Evolutionary conservation across 768 basidiomycete species (phyloP), one percentile per base, ranked within the genome.

Genomic region (Rhodotorula babjevae): DNA sequence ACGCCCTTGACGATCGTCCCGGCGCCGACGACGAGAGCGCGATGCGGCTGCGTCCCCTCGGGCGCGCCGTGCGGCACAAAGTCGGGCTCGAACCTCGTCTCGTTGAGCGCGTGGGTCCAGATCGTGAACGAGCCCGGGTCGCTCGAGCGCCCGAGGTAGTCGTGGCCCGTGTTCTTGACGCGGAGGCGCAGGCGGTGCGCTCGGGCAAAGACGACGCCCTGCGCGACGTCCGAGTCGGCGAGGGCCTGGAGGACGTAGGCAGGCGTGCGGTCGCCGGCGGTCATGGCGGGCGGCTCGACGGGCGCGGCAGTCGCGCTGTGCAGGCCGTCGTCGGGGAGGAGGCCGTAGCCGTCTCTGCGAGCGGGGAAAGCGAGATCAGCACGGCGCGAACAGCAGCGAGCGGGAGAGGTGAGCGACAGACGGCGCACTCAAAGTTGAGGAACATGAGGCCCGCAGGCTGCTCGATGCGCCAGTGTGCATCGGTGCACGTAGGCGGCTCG

Each of bases 151-250:
- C 69, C 69, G 42, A 70, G 63, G 44, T 64, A 69, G 50, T 64
- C 62, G 31, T 69, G 68, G 1, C 68, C 68, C 3, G 68, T 69
- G 42, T 29, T 59, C 63, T 69, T 69, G 57, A 69, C 49, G 15
- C 68, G 33, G 4, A 69, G 12, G 19, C 63, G 62, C 6, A 69
- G 68, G 25, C 40, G 62, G 44, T 69, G 56, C 31, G 29, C 47
- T 6, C 14, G 3, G 0, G 68, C 55, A 12, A 64, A 69, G 29
- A 29, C 15, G 47, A 69, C 63, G 29, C 56, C 68, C 0, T 16
- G n/a, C 25, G 40, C 31, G 27, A 64, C 62, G 31, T 69, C 62
- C 7, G 42, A n/a, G 27, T 49, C 49, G 57, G 40, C 2, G 5
- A 16, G 27, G 10, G 62, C 68, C 12, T 63, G 56, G 47, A 63